A percentile compares a stretch with the other conserved stretches of the same genome.
Evolutionary conservation across 176 grass and related monocot genomes (phyloP).

Genomic region (Melocanna baccifera): DNA sequence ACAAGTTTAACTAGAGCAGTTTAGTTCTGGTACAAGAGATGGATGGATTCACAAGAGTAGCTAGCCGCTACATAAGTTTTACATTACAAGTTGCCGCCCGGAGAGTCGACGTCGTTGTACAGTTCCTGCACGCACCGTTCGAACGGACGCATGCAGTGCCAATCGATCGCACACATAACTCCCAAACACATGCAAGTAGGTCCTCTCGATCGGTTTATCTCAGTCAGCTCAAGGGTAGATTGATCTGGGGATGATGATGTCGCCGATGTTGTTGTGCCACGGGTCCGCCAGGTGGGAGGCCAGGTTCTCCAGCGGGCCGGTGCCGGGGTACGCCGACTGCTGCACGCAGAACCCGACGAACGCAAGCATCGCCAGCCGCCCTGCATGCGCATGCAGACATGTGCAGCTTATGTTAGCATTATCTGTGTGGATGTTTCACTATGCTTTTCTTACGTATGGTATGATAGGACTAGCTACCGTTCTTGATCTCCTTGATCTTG

Average conservation of each 20-base stretch:
- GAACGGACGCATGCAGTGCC: not conserved
- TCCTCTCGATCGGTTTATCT: not conserved
- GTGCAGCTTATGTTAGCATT: not conserved
- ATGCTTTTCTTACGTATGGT: not conserved
- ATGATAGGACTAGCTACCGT: constrained; percentile 36
- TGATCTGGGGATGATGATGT: constrained; percentile 82
- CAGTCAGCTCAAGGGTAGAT: constrained; percentile 48
- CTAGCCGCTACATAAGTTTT: constrained; percentile 30
- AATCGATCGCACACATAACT: not conserved
- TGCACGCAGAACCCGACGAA: constrained; percentile 98
- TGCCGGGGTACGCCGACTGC: constrained; percentile 90
- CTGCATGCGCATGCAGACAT: not conserved
- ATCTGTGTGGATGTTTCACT: not conserved
- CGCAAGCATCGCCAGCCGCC: constrained; percentile 80
- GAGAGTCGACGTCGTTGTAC: constrained; percentile 17
- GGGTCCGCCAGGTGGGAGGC: constrained; percentile 83
- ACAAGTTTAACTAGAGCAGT: not conserved
- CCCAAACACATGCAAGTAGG: not conserved
- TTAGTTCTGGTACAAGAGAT: not conserved
- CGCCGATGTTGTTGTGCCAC: constrained; percentile 99
- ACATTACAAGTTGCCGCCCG: constrained; percentile 30
- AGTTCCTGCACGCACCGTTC: constrained; percentile 12
- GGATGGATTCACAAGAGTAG: constrained; percentile 5
- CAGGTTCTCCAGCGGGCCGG: constrained; percentile 92
- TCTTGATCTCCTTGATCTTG: constrained; percentile 99